These are phyloP conservation scores for Globisporangium carolinianum DNA, from an alignment of 352 stramenopile genomes.

Conservation along the genomic window DNA sequence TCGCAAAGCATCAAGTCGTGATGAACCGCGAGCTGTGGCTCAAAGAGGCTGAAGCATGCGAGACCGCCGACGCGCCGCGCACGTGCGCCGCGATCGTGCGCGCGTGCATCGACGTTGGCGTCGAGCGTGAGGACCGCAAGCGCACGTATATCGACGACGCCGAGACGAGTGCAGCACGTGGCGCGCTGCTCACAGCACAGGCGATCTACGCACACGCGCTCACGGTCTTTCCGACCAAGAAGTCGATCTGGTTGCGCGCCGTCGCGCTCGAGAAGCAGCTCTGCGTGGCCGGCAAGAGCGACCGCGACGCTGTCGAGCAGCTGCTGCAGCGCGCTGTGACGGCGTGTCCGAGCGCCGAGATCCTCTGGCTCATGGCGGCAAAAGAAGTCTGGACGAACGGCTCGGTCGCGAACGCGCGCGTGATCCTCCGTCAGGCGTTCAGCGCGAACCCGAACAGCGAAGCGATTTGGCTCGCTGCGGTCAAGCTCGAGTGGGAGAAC, in stretches of 20 bases:
- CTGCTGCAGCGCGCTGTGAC: constrained; percentile 92
- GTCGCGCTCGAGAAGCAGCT: constrained; percentile 94
- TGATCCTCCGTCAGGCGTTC: constrained; percentile 95
- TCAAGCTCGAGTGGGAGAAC: constrained; percentile 99
- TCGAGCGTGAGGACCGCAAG: constrained; percentile 95
- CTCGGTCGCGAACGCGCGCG: constrained; percentile 90
- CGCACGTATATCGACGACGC: constrained; percentile 98
- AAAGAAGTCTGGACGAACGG: constrained; percentile 96
- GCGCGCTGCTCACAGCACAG: constrained; percentile 88
- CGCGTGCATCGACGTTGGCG: constrained; percentile 90
- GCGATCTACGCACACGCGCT: constrained; percentile 93
- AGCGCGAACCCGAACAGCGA: constrained; percentile 95
- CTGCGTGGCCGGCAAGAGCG: constrained; percentile 69
- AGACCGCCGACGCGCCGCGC: constrained; percentile 85
- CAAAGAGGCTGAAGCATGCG: constrained; percentile 93
- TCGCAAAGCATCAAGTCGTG: constrained; percentile 90
- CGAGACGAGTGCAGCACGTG: constrained; percentile 82
- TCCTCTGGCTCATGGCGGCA: constrained; percentile 97
- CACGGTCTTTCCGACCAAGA: constrained; percentile 86
- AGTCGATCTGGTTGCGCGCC: constrained; percentile 94
- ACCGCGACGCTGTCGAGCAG: constrained; percentile 68
- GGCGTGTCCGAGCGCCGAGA: constrained; percentile 90
- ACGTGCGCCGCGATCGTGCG: constrained; percentile 95
- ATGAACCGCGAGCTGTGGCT: constrained; percentile 96
- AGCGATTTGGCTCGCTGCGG: constrained; percentile 92